These are phyloP conservation scores for Ophiostoma ips DNA, from an alignment of 2,329 filamentous ascomycete species.

Conservation along the genomic window DNA sequence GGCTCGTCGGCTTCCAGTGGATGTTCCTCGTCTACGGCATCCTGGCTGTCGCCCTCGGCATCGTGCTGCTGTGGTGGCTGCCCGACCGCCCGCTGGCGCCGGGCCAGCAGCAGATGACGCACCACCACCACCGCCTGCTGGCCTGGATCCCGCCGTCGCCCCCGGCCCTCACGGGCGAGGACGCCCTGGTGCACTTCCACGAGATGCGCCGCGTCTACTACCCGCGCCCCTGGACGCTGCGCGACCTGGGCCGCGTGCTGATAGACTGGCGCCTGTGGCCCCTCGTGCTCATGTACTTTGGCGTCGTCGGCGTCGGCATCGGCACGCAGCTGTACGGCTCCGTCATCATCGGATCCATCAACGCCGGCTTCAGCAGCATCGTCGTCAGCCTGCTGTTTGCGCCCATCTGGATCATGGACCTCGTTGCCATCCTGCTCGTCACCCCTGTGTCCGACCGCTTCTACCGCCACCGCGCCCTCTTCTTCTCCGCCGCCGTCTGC, in stretches of 20 bases:
- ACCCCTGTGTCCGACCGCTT: slow-evolving; percentile 82
- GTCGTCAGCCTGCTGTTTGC: slow-evolving; percentile 73
- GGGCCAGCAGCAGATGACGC: slow-evolving; percentile 48
- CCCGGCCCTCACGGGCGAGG: slow-evolving; percentile 61
- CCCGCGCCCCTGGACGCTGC: slow-evolving; percentile 54
- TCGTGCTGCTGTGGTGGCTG: slow-evolving; percentile 75
- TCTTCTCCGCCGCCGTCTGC: slow-evolving; percentile 63
- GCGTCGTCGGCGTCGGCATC: slow-evolving; percentile 83
- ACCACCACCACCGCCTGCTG: slow-evolving; percentile 30
- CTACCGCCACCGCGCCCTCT: slow-evolving; percentile 62
- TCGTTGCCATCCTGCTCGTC: slow-evolving; percentile 72
- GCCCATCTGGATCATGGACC: slow-evolving; percentile 91
- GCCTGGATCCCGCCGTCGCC: slow-evolving; percentile 54
- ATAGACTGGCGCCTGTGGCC: slow-evolving; percentile 85
- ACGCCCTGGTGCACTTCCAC: slow-evolving; percentile 69
- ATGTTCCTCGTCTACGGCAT: slow-evolving; percentile 87
- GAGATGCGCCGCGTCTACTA: slow-evolving; percentile 74
- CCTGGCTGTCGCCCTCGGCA: slow-evolving; percentile 55
- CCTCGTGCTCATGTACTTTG: slow-evolving; percentile 82
- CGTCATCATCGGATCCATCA: slow-evolving; percentile 70
- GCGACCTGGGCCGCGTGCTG: slow-evolving; percentile 56
- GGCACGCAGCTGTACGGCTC: slow-evolving; percentile 80
- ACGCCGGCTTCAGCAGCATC: slow-evolving; percentile 57
- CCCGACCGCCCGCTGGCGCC: slow-evolving; percentile 69
- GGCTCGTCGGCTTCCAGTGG: slow-evolving; percentile 73